These are phyloP conservation scores for Calocybe gangraenosa DNA, from an alignment of 768 basidiomycete species.

Conservation along the genomic window DNA sequence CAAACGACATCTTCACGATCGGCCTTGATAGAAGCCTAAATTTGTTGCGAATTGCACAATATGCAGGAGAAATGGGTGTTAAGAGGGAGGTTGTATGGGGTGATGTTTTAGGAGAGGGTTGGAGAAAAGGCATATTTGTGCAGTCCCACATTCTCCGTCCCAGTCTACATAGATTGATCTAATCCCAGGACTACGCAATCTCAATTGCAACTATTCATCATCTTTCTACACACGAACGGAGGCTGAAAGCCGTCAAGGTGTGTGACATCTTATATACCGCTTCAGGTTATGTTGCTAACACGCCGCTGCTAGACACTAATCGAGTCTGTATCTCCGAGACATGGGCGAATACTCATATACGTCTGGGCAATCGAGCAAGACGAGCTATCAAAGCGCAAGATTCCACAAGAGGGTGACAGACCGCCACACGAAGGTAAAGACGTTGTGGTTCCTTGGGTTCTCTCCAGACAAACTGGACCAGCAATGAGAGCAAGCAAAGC, in stretches of 20 bases:
- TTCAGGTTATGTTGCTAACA: neutral
- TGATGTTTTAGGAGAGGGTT: slow-evolving; percentile 68
- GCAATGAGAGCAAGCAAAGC: slow-evolving; percentile 16
- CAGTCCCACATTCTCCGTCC: slow-evolving; percentile 3
- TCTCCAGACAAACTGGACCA: slow-evolving; percentile 32
- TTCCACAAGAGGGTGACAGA: slow-evolving; percentile 32
- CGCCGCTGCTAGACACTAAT: slow-evolving; percentile 48
- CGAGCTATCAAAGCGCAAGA: slow-evolving; percentile 68
- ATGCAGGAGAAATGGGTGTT: slow-evolving; percentile 43
- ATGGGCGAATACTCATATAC: slow-evolving; percentile 85
- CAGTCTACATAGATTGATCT: neutral
- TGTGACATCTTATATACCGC: slow-evolving; percentile 11
- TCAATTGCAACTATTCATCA: slow-evolving; percentile 99
- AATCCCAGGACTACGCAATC: slow-evolving; percentile 83
- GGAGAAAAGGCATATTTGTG: slow-evolving; percentile 82
- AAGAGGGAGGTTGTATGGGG: slow-evolving; percentile 75
- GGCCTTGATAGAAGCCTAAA: slow-evolving; percentile 83
- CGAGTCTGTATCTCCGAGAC: slow-evolving; percentile 55
- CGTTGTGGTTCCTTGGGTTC: slow-evolving; percentile 89
- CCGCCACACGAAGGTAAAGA: slow-evolving; percentile 52
- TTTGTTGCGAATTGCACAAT: slow-evolving; percentile 69
- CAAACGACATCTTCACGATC: slow-evolving; percentile 62
- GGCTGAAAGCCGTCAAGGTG: slow-evolving; percentile 73
- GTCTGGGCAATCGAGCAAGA: slow-evolving; percentile 99
- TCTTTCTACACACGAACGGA: slow-evolving; percentile 73